Percentiles rank a stretch among this genome's conserved stretches.
Evolutionary conservation across 2,329 filamentous ascomycete species (phyloP).

Genomic region (Fusarium sp.): DNA sequence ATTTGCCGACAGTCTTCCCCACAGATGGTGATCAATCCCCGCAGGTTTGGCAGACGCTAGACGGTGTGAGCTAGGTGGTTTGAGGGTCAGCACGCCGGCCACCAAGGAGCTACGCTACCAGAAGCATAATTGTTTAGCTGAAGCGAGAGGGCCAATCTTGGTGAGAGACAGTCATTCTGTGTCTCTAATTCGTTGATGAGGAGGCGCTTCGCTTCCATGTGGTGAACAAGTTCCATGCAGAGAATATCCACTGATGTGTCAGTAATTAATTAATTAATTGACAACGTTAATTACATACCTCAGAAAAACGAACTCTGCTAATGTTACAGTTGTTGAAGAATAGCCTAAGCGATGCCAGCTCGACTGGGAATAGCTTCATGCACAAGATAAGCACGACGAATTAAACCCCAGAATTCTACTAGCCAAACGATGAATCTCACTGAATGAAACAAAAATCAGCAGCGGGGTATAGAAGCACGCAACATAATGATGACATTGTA

Average conservation of each 20-base stretch:
- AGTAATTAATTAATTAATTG: background rate
- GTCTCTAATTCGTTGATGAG: background rate
- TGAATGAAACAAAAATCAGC: background rate
- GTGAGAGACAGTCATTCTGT: rapidly evolving
- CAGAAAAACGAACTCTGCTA: background rate
- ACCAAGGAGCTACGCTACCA: background rate
- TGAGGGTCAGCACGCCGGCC: background rate
- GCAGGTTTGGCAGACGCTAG: conserved; percentile 1
- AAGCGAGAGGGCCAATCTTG: conserved; percentile 11
- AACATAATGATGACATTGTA: conserved; percentile 9
- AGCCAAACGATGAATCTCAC: background rate
- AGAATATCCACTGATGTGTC: no score
- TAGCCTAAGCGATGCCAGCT: background rate
- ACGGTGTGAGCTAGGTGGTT: background rate
- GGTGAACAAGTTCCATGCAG: background rate
- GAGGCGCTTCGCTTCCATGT: background rate
- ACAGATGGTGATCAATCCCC: conserved; percentile 20
- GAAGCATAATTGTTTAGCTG: background rate
- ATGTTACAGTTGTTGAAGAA: background rate
- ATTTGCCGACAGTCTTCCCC: conserved; percentile 31
- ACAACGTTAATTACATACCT: background rate
- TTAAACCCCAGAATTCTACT: background rate
- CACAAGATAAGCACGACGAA: background rate
- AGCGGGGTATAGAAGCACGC: conserved; percentile 12
- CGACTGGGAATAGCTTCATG: conserved; percentile 4